Conservation (phyloP, 1,284 basidiomycete species). For the Peniophora sp. region DNA sequence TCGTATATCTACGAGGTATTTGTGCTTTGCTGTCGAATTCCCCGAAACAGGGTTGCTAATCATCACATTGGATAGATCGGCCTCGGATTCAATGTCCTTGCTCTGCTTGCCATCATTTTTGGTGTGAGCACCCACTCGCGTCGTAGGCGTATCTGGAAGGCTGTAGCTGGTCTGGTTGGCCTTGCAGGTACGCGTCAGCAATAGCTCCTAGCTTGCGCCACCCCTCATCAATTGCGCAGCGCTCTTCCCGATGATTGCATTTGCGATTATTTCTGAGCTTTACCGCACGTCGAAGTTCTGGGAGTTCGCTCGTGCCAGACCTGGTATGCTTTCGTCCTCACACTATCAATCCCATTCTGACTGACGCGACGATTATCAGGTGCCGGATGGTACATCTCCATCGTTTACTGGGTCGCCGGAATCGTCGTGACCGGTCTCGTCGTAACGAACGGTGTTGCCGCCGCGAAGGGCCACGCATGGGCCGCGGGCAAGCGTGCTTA, state of each 20-base stretch:
- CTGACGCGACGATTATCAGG: constrained; percentile 29
- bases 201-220: neutral
- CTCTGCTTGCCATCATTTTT: constrained; percentile 50
- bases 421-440: constrained; percentile 45
- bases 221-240: constrained; percentile 26
- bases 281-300: constrained; percentile 39
- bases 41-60: neutral
- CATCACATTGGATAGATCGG: constrained; percentile 17
- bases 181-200: constrained; percentile 41
- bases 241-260: constrained; percentile 52
- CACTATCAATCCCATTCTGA: neutral
- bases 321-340: constrained; percentile 41
- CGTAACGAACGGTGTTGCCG: constrained; percentile 56
- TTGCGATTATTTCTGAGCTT: constrained; percentile 57
- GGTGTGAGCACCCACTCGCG: constrained; percentile 67
- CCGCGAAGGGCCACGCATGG: constrained; percentile 62
- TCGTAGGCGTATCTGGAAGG: constrained; percentile 67
- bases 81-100: constrained; percentile 52
- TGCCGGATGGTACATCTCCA: constrained; percentile 47
- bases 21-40: neutral
- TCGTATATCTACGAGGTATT: constrained; percentile 52
- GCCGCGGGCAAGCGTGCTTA: constrained; percentile 71
- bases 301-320: constrained; percentile 48
- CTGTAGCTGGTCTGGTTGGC: constrained; percentile 52
- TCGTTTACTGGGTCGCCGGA: constrained; percentile 52